Percentiles rank a stretch among this genome's conserved stretches.
These are phyloP conservation scores for Phytophthora parvispora DNA, from an alignment of 352 stramenopile species.

Conservation along the genomic window DNA sequence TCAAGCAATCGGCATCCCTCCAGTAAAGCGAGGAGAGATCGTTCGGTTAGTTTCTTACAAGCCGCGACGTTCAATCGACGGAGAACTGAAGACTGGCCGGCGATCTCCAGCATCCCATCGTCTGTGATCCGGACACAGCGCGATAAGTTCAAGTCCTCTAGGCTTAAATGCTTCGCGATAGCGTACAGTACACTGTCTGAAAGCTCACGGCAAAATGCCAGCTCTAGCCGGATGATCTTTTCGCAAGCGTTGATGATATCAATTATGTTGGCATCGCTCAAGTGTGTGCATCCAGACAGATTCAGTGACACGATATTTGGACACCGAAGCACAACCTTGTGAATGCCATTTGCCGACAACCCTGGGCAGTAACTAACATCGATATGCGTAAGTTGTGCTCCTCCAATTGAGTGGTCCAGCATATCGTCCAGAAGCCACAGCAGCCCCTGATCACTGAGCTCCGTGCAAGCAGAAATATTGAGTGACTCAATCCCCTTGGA, in stretches of 20 bases:
- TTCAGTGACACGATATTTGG: conserved; percentile 77
- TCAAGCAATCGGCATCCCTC: conserved; percentile 70
- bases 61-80: conserved; percentile 75
- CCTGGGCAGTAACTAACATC: conserved; percentile 88
- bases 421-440: conserved; percentile 72
- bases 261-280: conserved; percentile 78
- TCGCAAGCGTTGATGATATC: conserved; percentile 76
- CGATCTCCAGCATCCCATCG: conserved; percentile 83
- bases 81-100: conserved; percentile 76
- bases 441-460: conserved; percentile 77
- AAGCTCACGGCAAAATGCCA: conserved; percentile 89
- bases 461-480: conserved; percentile 62
- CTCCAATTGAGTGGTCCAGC: conserved; percentile 62
- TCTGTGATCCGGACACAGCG: conserved; percentile 88
- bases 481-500: conserved; percentile 62
- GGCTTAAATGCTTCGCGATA: conserved; percentile 83
- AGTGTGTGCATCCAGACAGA: conserved; percentile 81
- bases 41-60: conserved; percentile 85
- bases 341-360: conserved; percentile 66
- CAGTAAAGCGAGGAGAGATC: conserved; percentile 58
- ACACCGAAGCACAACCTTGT: conserved; percentile 65
- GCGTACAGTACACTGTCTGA: conserved; percentile 75
- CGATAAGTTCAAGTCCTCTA: conserved; percentile 79
- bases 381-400: conserved; percentile 57
- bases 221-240: conserved; percentile 73